Base-by-base conservation (phyloP, 2,329 filamentous ascomycete genomes). In the Nemania sp. region DNA sequence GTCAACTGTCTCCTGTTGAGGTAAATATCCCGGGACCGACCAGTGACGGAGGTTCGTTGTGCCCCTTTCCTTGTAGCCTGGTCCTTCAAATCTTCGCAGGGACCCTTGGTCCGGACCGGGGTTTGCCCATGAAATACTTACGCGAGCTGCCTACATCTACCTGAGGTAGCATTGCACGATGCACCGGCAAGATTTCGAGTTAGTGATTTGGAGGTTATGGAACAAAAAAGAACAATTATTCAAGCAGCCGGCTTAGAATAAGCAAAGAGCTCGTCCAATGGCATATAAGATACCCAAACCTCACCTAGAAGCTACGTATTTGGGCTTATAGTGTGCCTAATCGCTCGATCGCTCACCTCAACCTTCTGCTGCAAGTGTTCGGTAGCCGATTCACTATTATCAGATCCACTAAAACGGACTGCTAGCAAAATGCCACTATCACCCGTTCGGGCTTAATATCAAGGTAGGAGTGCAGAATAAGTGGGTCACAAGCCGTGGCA, bases 1-100 rank as follows among this genome's bases (percentile, higher is more conserved):
- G 23, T 33, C 24, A 31, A 14, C 47, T 20, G 37, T 54, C 22
- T 31, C 34, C 19, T 23, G n/a, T 54, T 43, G 46, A 50, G 42
- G 36, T 41, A 31, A n/a, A 12, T 14, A 49, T 49, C 41, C 23
- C 42, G 17, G 30, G 30, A 31, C 48, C 33, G 36, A 47, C 56
- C 40, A 30, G 45, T 56, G 56, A 48, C 52, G 43, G 55, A 43
- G 28, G 19, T 39, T 33, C 48, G 46, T 44, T 24, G 40, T 59
- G 49, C 52, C 56, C 56, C 56, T 59, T 56, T 53, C 56, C 36
- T 55, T 28, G 42, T 52, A 39, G 52, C 31, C 45, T 23, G 22
- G 36, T 28, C 52, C 31, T 33, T 56, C 34, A 34, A n/a, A 17
- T 47, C 51, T 48, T 57, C 33, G 55, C 51, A 50, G 54, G 55